phyloP scores from a whole-genome alignment of 176 grass and related monocot species.

The Bromus sterilis region DNA sequence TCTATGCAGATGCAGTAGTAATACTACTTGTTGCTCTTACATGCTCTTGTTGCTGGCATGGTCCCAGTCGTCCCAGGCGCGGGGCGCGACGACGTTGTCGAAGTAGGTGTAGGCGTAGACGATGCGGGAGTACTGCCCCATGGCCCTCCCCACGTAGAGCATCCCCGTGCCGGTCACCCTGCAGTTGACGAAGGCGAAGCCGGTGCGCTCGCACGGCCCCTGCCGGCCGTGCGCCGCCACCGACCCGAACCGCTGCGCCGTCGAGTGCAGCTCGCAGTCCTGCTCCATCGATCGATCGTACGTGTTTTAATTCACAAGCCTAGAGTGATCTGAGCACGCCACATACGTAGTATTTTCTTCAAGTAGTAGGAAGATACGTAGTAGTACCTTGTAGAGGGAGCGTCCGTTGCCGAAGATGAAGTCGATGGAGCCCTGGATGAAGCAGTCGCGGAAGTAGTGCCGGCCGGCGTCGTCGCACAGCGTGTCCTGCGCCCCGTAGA shows the following conservation, averaged over 20 bases:
- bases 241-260: constrained; percentile 59
- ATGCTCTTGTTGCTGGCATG: constrained; percentile 91
- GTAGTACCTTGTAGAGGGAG: constrained; percentile 94
- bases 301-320: too few relatives aligned
- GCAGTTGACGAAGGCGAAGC: constrained; percentile 93
- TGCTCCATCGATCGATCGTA: not conserved
- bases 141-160: constrained; percentile 85
- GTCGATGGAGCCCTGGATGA: constrained; percentile 94
- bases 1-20: not conserved
- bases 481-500: constrained; percentile 98
- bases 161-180: constrained; percentile 63
- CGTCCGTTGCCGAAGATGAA: constrained; percentile 97
- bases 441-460: constrained; percentile 97
- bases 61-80: constrained; percentile 97
- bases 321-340: too few relatives aligned
- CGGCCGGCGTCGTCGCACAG: constrained; percentile 86
- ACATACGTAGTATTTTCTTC: too few relatives aligned
- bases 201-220: constrained; percentile 75
- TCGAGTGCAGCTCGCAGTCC: constrained; percentile 82
- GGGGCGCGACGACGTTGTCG: constrained; percentile 73
- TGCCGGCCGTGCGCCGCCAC: constrained; percentile 75
- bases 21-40: too few relatives aligned
- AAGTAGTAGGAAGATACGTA: too few relatives aligned
- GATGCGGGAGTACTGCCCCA: constrained; percentile 98
- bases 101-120: constrained; percentile 97